Percentiles rank a stretch among this genome's conserved stretches.
phyloP scores from a whole-genome alignment of 345 rosid species.

The Physaria fendleri region DNA sequence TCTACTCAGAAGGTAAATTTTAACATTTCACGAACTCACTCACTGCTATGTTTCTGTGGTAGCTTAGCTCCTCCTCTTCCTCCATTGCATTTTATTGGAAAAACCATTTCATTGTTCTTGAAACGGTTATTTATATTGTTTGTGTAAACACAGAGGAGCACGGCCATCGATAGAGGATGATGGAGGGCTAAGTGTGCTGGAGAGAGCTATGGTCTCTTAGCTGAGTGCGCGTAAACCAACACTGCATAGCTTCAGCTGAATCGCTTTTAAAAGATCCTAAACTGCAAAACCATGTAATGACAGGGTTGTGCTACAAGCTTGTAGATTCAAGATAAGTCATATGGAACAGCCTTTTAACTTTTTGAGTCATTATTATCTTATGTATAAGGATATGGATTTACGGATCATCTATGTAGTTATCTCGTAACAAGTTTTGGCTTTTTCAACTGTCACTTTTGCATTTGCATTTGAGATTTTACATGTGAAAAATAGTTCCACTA shows the following conservation, averaged over 20 bases:
- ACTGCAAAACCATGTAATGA: background rate
- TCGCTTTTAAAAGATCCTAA: background rate
- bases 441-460: background rate
- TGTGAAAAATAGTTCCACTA: background rate
- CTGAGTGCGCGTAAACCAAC: conserved; percentile 35
- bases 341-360: background rate
- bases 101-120: background rate
- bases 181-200: conserved; percentile 68
- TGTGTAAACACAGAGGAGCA: conserved; percentile 56
- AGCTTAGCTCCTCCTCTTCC: background rate
- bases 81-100: background rate
- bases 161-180: conserved; percentile 60
- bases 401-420: background rate
- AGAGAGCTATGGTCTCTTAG: conserved; percentile 84
- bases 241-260: background rate
- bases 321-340: background rate
- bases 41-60: background rate
- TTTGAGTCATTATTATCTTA: background rate
- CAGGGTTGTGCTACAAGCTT: background rate
- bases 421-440: background rate
- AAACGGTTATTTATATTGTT: background rate
- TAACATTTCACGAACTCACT: background rate
- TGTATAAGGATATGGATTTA: background rate
- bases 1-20: conserved; percentile 66
- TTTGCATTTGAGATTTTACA: background rate